Evolutionary conservation across 345 rosid genomes (phyloP).

Genomic region (Sisymbrium altissimum): DNA sequence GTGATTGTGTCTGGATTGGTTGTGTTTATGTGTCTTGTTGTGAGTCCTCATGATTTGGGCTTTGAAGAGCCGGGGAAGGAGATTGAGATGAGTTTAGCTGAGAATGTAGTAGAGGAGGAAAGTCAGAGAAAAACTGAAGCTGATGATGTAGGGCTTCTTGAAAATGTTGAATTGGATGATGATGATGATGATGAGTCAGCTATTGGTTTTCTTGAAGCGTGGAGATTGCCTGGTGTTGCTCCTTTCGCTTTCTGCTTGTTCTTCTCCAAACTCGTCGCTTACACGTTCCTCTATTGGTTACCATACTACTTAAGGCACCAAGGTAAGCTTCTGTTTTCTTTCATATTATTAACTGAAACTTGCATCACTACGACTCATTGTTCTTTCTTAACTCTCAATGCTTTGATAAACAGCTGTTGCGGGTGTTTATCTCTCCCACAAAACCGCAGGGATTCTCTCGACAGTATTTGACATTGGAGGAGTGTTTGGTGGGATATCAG

Average conservation of each 20-base stretch:
- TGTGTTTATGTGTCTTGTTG: conserved; percentile 67
- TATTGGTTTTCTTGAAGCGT: conserved; percentile 79
- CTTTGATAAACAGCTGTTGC: conserved; percentile 60
- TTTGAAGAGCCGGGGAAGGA: conserved; percentile 35
- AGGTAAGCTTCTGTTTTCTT: conserved; percentile 38
- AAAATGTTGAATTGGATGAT: conserved; percentile 34
- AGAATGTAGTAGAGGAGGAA: conserved; percentile 18
- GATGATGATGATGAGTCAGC: conserved; percentile 34
- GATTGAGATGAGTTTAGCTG: conserved; percentile 49
- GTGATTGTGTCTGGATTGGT: conserved; percentile 56
- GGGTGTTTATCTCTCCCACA: conserved; percentile 72
- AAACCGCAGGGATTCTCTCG: conserved; percentile 82
- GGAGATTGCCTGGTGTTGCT: conserved; percentile 90
- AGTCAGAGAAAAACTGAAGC: conserved; percentile 32
- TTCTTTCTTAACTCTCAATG: conserved; percentile 10
- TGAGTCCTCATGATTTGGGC: conserved; percentile 70
- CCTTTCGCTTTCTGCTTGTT: conserved; percentile 83
- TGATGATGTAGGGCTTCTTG: conserved; percentile 56
- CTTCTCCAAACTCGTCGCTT: conserved; percentile 91
- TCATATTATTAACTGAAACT: background rate
- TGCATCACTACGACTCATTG: background rate
- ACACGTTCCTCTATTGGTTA: conserved; percentile 90
- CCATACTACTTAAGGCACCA: conserved; percentile 89
- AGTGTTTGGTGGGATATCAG: conserved; percentile 76
- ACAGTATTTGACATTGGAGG: conserved; percentile 81